These are phyloP conservation scores for Globisporangium parvum DNA, from an alignment of 352 stramenopile genomes.

Conservation along the genomic window DNA sequence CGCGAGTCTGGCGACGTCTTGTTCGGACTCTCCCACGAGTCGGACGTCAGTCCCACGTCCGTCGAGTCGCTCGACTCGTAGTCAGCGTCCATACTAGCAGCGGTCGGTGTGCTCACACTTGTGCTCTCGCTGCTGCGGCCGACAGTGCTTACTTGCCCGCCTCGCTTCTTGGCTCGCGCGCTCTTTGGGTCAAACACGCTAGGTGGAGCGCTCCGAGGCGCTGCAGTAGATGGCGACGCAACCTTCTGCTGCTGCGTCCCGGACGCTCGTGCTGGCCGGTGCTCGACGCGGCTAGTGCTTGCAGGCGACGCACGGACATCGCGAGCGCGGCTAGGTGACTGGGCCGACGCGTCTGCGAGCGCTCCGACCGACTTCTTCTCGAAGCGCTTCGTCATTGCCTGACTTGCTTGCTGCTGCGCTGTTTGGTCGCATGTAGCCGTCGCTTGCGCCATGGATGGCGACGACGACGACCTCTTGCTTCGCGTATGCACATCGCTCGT, in stretches of 20 bases:
- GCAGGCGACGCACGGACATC: constrained; percentile 8
- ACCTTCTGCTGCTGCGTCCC: neutral
- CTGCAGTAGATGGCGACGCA: neutral
- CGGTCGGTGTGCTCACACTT: neutral
- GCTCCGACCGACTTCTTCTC: constrained; percentile 10
- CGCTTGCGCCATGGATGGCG: neutral
- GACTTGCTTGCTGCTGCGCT: constrained; percentile 14
- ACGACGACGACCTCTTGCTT: constrained; percentile 15
- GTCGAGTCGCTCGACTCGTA: constrained; percentile 18
- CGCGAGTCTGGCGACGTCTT: constrained; percentile 14
- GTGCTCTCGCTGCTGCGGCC: neutral
- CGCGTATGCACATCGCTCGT: constrained; percentile 21
- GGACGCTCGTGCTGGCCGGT: neutral
- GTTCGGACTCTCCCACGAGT: constrained; percentile 13
- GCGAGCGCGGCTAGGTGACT: constrained; percentile 7
- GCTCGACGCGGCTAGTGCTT: constrained; percentile 1
- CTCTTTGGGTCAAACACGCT: constrained; percentile 1
- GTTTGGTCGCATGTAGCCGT: constrained; percentile 6
- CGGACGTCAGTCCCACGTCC: constrained; percentile 1
- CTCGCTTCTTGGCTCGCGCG: neutral
- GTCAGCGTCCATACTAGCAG: constrained; percentile 2
- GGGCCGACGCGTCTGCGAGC: neutral
- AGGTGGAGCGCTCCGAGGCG: constrained; percentile 4
- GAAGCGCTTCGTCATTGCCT: constrained; percentile 15
- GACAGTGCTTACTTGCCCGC: neutral